Evolutionary conservation across 1,284 basidiomycete species (phyloP).

Genomic region (Amylostereum areolatum): DNA sequence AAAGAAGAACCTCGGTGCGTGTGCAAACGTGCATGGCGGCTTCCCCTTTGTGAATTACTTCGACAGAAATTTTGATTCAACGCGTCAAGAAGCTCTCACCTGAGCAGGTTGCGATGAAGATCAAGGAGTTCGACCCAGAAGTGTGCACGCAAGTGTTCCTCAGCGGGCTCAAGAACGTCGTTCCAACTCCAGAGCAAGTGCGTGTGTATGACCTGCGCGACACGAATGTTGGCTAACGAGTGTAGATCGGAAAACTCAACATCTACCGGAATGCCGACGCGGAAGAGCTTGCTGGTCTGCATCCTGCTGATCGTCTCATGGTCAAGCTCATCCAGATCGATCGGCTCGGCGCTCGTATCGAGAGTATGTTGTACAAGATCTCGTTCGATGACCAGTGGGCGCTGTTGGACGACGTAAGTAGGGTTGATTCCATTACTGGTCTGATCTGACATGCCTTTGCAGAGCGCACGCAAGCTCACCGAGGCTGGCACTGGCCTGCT

Average conservation of each 20-base stretch:
- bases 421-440: neutral
- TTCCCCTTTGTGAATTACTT: neutral
- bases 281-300: conserved; percentile 85
- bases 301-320: conserved; percentile 94
- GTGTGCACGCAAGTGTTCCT: conserved; percentile 86
- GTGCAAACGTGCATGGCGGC: neutral
- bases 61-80: conserved; percentile 82
- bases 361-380: conserved; percentile 90
- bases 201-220: conserved; percentile 8
- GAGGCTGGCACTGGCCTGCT: conserved; percentile 75
- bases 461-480: conserved; percentile 78
- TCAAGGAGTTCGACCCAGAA: conserved; percentile 80
- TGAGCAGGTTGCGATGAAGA: conserved; percentile 78
- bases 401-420: conserved; percentile 62
- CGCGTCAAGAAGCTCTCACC: conserved; percentile 77
- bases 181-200: conserved; percentile 88
- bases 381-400: conserved; percentile 80
- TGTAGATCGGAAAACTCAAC: conserved; percentile 83
- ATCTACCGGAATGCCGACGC: conserved; percentile 83
- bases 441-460: conserved; percentile 4
- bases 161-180: conserved; percentile 77
- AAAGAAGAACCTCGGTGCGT: conserved; percentile 84
- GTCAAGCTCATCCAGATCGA: conserved; percentile 96
- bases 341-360: conserved; percentile 84
- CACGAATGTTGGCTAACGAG: no score